Evolutionary conservation across 352 stramenopile genomes (phyloP), one percentile per base, ranked within the genome.

Genomic region (Globisporangium acanthophoron): DNA sequence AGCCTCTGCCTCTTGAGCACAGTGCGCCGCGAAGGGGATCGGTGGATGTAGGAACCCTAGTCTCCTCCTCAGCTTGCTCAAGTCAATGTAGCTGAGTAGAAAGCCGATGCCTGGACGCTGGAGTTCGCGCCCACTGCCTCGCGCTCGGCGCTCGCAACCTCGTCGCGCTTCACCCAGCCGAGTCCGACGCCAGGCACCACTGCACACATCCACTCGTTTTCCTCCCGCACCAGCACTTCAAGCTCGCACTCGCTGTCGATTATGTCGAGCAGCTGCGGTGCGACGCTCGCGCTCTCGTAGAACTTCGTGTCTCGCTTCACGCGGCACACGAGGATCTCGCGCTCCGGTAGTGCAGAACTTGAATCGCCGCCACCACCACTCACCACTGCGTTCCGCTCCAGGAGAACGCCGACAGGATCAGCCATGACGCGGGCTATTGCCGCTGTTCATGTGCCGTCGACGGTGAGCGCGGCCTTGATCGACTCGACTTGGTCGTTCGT

Each of bases 141-240:
- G 5, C 27, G 29, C 41, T 59, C 54, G 12, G 35, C 43, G 18
- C 29, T 43, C 13, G 44, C 5, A 15, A 59, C 20, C 2, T 59
- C 13, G 33, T 44, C 16, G 18, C 29, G 33, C 12, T 29, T 51
- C 41, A 52, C 54, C 54, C 54, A 59, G 4, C 41, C 40, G 27
- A 51, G n/a, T 6, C 27, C 24, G 13, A 59, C 13, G 9, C 41
- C 54, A 1, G 54, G 43, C 5, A 59, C 3, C 5, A 59, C 31
- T 13, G 41, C 44, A 21, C 53, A 59, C 20, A 20, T 37, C 41
- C 29, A 52, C 16, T 21, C 33, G 15, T 33, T 21, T 12, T 59
- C 12, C 16, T 59, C 21, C 21, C 21, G n/a, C 20, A 43, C 39
- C 3, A 59, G 16, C 31, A 9, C 37, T 56, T 56, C 56, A 8